A percentile compares a stretch with the other conserved stretches of the same genome.
phyloP scores from a whole-genome alignment of 805 yeast genomes.

The Cyberlindnera nakhonratchasimensis region DNA sequence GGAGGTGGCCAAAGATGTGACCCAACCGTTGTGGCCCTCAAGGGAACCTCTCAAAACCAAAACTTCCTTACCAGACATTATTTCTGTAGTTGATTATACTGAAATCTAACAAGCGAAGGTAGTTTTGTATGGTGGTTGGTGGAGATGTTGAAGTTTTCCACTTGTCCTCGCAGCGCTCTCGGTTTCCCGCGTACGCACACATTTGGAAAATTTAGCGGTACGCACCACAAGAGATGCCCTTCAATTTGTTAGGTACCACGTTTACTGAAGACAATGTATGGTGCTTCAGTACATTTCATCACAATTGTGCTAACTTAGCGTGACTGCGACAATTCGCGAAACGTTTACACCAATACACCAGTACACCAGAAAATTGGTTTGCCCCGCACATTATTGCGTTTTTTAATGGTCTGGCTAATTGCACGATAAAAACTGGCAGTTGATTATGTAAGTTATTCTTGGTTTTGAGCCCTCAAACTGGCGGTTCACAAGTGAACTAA shows the following conservation, averaged over 20 bases:
- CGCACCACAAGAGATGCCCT: conserved; percentile 8
- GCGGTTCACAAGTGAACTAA: too few relatives aligned
- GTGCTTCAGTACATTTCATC: conserved; percentile 19
- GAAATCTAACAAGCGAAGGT: background rate
- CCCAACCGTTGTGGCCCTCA: conserved; percentile 97
- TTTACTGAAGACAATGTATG: conserved; percentile 26
- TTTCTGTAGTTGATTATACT: conserved; percentile 11
- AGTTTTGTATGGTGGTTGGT: background rate
- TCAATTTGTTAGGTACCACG: conserved; percentile 23
- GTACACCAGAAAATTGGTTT: background rate
- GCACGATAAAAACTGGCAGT: background rate
- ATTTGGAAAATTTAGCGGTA: conserved; percentile 4
- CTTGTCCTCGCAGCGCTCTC: background rate
- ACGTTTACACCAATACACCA: conserved; percentile 8
- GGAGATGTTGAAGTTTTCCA: conserved; percentile 9
- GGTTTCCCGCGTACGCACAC: background rate
- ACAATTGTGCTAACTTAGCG: conserved; percentile 4
- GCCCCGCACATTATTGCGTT: background rate
- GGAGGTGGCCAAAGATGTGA: conserved; percentile 96
- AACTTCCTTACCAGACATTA: conserved; percentile 88
- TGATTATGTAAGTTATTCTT: conserved; percentile 10
- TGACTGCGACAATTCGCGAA: conserved; percentile 16
- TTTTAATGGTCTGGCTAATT: background rate
- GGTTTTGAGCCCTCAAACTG: too few relatives aligned
- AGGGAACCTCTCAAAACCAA: conserved; percentile 99